Base-by-base conservation (phyloP, 805 yeast species). In the Saturnispora serradocipensis region DNA sequence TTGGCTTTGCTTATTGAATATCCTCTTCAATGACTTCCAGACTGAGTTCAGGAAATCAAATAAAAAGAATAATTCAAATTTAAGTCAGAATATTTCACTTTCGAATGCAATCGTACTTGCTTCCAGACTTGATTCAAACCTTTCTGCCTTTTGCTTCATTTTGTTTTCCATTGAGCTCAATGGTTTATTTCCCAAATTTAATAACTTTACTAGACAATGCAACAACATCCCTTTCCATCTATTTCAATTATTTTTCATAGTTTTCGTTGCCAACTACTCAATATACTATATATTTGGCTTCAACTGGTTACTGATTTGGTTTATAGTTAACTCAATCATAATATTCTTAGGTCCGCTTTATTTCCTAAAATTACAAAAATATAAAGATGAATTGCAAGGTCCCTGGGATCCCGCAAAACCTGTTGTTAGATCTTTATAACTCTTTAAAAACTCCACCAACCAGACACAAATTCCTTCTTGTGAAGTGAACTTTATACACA, bases 351-450 rank as follows among this genome's bases (percentile, higher is more conserved):
- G 87, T 22, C 96, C 96, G 2, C 72, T 75, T 48, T 83, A 87
- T 68, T 84, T 87, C 59, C 67, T 87, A 46, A 74, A 74, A 30
- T 68, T 88, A 39, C 96, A 88, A 61, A 77, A 79, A 64, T 87
- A 87, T 63, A 88, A 88, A 65, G 86, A 82, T 62, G 96, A 87
- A 64, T 70, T 88, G 49, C 90, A 86, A 64, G 96, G 96, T 0
- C 96, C 96, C 1, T 88, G 96, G 96, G 96, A 88, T 64, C 80
- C 85, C 1, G 96, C 95, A 5, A 81, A 77, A 61, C 95, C 96
- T 1, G 71, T 78, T 8, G 68, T 81, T 25, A 72, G 75, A 66
- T 58, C 65, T 59, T 15, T 16, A 30, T 60, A 54, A 71, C 32
- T 77, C 80, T 56, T 70, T 67, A 60, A 85, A 88, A 3, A 93